These are phyloP conservation scores for Heliamphora pulchella DNA, from an alignment of 179 eudicot genomes.

Conservation along the genomic window DNA sequence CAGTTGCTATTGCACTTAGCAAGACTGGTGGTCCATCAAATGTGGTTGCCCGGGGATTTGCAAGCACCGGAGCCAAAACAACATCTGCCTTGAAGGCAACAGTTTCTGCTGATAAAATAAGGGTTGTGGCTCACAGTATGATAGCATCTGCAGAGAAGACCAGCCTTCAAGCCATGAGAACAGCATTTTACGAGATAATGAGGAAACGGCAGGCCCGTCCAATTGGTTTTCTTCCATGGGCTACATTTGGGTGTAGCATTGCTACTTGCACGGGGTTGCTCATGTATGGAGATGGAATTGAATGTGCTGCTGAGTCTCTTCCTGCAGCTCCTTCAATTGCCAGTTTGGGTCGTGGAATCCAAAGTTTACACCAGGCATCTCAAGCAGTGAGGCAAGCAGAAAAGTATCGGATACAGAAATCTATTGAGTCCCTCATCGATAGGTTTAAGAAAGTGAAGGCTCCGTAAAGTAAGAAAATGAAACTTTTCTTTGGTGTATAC, in stretches of 20 bases:
- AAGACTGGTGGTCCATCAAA: constrained; percentile 57
- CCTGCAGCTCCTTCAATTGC: constrained; percentile 75
- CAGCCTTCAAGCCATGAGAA: constrained; percentile 58
- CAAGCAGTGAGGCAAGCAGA: constrained; percentile 34
- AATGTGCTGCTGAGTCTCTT: constrained; percentile 67
- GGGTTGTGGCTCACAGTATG: constrained; percentile 48
- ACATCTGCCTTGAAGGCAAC: constrained; percentile 45
- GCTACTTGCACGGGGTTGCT: constrained; percentile 56
- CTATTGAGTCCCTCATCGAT: too few relatives aligned
- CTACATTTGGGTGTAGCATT: constrained; percentile 60
- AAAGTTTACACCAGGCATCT: constrained; percentile 55
- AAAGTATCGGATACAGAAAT: too few relatives aligned
- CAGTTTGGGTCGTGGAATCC: constrained; percentile 65
- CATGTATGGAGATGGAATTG: constrained; percentile 59
- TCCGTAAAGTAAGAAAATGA: too few relatives aligned
- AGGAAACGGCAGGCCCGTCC: constrained; percentile 48
- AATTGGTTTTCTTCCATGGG: constrained; percentile 56
- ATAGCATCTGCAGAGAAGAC: constrained; percentile 74
- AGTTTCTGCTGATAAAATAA: constrained; percentile 57
- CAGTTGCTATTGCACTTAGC: constrained; percentile 33
- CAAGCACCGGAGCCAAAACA: constrained; percentile 45
- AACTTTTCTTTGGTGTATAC: too few relatives aligned
- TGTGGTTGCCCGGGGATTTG: constrained; percentile 42
- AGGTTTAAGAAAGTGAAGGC: too few relatives aligned
- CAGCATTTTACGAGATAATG: constrained; percentile 79